Percentiles rank a stretch among this genome's conserved stretches.
phyloP scores from a whole-genome alignment of 352 stramenopile genomes.

The Globisporangium solare region DNA sequence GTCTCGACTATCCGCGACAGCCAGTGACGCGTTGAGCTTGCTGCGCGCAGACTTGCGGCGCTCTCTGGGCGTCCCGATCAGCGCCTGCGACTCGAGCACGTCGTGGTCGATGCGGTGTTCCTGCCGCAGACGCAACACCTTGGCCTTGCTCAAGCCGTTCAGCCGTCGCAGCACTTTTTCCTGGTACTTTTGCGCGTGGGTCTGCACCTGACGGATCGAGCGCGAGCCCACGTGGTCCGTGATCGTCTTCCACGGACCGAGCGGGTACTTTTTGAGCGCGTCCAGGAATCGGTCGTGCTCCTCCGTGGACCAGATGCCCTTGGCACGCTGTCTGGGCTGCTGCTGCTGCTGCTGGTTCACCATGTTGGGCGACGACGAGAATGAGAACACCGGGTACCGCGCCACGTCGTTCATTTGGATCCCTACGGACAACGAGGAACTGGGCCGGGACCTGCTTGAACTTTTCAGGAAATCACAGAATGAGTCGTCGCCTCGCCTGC shows the following conservation, averaged over 20 bases:
- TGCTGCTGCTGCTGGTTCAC: slow-evolving; percentile 2
- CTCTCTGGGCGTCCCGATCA: slow-evolving; percentile 6
- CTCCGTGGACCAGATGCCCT: slow-evolving; percentile 14
- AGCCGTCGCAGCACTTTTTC: slow-evolving; percentile 14
- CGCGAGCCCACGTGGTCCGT: slow-evolving; percentile 10
- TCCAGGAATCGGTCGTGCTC: slow-evolving; percentile 18
- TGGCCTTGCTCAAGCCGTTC: slow-evolving; percentile 9
- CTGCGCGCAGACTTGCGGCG: background rate
- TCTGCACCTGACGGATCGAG: slow-evolving; percentile 15
- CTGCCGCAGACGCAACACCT: slow-evolving; percentile 13
- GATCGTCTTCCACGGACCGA: slow-evolving; percentile 16
- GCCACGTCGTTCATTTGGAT: slow-evolving; percentile 12
- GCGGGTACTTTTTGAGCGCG: slow-evolving; percentile 15
- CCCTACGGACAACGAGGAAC: too few species aligned
- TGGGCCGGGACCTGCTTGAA: too few species aligned
- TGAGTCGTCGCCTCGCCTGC: too few species aligned
- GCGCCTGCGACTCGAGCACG: slow-evolving; percentile 10
- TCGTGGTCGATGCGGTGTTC: slow-evolving; percentile 19
- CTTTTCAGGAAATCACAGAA: too few species aligned
- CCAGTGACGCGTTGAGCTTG: slow-evolving; percentile 1
- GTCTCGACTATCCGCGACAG: background rate
- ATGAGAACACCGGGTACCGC: background rate
- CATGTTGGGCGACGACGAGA: background rate
- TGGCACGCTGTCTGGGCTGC: slow-evolving; percentile 7
- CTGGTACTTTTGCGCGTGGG: slow-evolving; percentile 19